Conservation (phyloP, 495 filamentous ascomycete species). For the Stereocaulon alpinum region DNA sequence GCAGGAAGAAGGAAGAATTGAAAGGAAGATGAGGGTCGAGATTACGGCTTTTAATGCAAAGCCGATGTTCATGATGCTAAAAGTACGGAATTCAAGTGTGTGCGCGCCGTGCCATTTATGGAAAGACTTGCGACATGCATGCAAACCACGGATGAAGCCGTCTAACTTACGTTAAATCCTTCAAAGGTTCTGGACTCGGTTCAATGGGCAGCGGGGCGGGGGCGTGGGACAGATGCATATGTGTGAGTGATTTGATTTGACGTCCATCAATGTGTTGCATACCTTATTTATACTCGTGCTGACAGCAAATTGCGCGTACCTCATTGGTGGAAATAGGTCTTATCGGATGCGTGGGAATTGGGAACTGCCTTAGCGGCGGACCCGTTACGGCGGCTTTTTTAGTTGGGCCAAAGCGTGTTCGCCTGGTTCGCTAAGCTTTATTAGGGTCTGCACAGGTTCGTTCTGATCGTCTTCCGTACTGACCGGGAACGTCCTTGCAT, state of each 20-base stretch:
- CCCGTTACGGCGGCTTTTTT: neutral
- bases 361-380: neutral
- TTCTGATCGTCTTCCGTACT: neutral
- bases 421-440: slow-evolving; percentile 3
- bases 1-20: neutral
- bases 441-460: neutral
- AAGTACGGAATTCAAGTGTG: neutral
- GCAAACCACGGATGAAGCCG: no score
- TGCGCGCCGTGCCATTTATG: neutral
- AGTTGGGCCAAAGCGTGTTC: neutral
- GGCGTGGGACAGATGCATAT: neutral
- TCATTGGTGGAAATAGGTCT: neutral
- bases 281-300: neutral
- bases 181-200: neutral
- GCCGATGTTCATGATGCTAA: neutral
- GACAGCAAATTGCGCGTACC: neutral
- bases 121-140: neutral
- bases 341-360: slow-evolving; percentile 3
- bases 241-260: slow-evolving; percentile 5
- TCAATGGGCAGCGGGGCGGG: neutral
- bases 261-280: neutral
- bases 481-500: slow-evolving; percentile 4
- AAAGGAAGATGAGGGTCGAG: neutral
- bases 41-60: neutral
- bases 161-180: no score